Evolutionary conservation across 768 basidiomycete species (phyloP).

Genomic region (Pulveroboletus sp.): DNA sequence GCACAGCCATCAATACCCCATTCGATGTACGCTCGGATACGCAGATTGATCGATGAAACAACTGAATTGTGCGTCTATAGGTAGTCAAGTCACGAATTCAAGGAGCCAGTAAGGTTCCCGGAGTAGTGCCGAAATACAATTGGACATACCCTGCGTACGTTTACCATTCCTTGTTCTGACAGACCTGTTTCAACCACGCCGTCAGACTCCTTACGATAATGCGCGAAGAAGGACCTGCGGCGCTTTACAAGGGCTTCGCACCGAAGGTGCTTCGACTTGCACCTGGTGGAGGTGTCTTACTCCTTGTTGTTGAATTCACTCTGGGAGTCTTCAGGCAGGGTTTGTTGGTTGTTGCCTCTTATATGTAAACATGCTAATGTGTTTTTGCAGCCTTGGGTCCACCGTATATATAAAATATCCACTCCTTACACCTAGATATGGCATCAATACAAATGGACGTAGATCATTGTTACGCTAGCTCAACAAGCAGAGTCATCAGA

Average conservation of each 20-base stretch:
- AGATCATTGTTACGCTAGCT: neutral
- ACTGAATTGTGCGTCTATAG: conserved; percentile 34
- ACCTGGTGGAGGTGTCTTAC: conserved; percentile 90
- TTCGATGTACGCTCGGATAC: conserved; percentile 41
- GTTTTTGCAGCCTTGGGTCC: conserved; percentile 26
- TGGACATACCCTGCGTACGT: conserved; percentile 87
- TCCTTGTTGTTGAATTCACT: conserved; percentile 91
- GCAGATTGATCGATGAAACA: neutral
- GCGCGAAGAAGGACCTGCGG: conserved; percentile 80
- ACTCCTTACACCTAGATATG: neutral
- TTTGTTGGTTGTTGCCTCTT: conserved; percentile 24
- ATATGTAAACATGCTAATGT: neutral
- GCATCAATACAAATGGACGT: conserved; percentile 3
- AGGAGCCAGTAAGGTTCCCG: conserved; percentile 58
- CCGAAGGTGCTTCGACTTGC: conserved; percentile 95
- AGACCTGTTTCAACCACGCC: neutral
- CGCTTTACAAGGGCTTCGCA: conserved; percentile 92
- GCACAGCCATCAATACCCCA: conserved; percentile 90
- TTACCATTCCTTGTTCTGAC: neutral
- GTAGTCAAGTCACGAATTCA: conserved; percentile 98
- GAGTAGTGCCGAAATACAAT: conserved; percentile 81
- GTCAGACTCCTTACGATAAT: conserved; percentile 64
- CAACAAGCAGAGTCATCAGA: neutral
- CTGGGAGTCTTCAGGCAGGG: conserved; percentile 72
- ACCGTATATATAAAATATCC: conserved; percentile 26